These are phyloP conservation scores for Gracilaria domingensis DNA, from an alignment of 23 red algal genomes.

Conservation along the genomic window DNA sequence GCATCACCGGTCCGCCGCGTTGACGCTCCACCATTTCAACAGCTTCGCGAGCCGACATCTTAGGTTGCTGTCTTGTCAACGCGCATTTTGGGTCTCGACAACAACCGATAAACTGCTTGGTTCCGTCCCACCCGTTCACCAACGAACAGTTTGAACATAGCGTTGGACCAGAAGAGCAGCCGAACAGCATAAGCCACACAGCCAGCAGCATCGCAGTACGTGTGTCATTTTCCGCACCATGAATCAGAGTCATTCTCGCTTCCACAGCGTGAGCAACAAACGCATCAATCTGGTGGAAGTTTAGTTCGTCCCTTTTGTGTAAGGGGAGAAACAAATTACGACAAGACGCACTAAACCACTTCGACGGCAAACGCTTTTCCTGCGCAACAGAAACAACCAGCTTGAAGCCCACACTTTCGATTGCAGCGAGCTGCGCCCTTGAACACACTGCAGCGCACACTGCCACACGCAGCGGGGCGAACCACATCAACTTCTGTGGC, in stretches of 20 bases:
- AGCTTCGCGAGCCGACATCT: background rate
- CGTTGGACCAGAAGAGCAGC: background rate
- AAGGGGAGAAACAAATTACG: constrained; percentile 6
- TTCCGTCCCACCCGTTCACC: background rate
- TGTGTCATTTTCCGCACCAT: background rate
- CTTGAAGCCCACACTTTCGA: background rate
- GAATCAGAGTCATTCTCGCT: background rate
- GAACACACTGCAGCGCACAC: background rate
- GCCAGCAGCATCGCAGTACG: background rate
- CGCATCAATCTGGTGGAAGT: constrained; percentile 9
- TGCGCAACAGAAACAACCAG: background rate
- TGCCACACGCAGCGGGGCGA: constrained; percentile 1
- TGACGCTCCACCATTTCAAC: background rate
- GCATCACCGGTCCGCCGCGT: background rate
- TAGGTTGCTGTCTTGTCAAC: background rate
- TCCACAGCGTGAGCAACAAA: constrained; percentile 6
- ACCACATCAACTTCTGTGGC: constrained; percentile 2
- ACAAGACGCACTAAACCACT: background rate
- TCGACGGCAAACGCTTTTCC: background rate
- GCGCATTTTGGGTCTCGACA: constrained; percentile 8
- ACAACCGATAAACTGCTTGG: background rate
- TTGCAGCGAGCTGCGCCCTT: background rate
- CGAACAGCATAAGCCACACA: constrained; percentile 27
- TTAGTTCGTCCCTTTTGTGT: background rate
- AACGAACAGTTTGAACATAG: background rate